Evolutionary conservation across 2,329 filamentous ascomycete genomes (phyloP).

Genomic region (Chalara sp.): DNA sequence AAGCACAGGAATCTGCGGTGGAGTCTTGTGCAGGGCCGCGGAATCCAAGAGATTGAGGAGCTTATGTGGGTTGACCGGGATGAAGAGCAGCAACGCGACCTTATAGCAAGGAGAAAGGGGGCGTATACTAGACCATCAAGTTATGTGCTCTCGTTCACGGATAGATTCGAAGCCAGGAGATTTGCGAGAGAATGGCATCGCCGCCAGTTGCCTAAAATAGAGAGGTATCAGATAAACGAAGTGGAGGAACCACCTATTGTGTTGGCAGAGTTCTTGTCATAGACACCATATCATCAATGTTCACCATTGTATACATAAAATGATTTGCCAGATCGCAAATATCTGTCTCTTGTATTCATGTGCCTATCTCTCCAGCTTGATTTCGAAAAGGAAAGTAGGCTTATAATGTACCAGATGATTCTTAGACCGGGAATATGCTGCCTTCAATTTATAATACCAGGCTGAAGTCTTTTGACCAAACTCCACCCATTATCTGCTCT

Average conservation of each 20-base stretch:
- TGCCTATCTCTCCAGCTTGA: no score
- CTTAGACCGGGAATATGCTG: slow-evolving; percentile 2
- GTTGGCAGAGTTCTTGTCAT: no score
- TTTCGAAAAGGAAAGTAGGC: not conserved
- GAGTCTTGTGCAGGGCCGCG: slow-evolving; percentile 15
- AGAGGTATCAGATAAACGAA: no score
- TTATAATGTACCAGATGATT: slow-evolving; percentile 9
- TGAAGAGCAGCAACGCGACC: not conserved
- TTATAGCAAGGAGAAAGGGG: not conserved
- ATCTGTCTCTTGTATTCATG: no score
- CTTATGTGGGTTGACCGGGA: not conserved
- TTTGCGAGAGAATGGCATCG: slow-evolving; percentile 47
- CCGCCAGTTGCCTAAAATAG: slow-evolving; percentile 30
- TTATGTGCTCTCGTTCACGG: slow-evolving; percentile 25
- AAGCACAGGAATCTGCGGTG: slow-evolving; percentile 25
- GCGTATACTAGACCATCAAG: slow-evolving; percentile 10
- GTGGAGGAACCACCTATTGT: no score
- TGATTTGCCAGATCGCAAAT: no score
- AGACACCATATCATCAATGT: no score
- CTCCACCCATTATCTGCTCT: slow-evolving; percentile 27
- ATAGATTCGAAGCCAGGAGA: slow-evolving; percentile 29
- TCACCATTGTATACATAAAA: no score
- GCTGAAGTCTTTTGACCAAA: slow-evolving; percentile 21
- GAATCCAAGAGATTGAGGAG: no score
- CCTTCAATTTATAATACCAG: slow-evolving; percentile 25